Conservation (phyloP, 129 eudicot species). For the Scalesia atractyloides region DNA sequence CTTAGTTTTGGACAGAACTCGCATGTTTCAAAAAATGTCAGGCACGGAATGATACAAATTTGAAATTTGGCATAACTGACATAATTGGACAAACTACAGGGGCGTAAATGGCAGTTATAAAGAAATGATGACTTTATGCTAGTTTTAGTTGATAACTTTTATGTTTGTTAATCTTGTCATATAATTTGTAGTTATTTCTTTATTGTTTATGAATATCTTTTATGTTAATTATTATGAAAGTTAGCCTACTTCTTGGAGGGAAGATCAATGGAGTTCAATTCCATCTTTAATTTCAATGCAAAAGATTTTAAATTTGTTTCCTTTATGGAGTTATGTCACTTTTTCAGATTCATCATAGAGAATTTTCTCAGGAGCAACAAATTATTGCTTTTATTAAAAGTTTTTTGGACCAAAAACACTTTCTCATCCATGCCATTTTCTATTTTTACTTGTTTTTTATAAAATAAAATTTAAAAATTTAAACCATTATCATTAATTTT, state of each 20-base stretch:
- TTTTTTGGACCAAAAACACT: slow-evolving; percentile 35
- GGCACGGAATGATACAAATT: too few relatives aligned
- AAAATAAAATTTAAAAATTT: background rate
- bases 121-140: background rate
- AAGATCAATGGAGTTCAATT: slow-evolving; percentile 17
- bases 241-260: slow-evolving; percentile 24
- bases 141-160: background rate
- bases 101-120: too few relatives aligned
- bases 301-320: slow-evolving; percentile 24
- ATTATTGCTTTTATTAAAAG: slow-evolving; percentile 35
- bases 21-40: too few relatives aligned
- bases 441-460: background rate
- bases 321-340: slow-evolving; percentile 29
- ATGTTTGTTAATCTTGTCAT: slow-evolving; percentile 19
- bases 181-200: background rate
- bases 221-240: slow-evolving; percentile 4
- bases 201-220: slow-evolving; percentile 13
- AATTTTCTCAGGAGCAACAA: slow-evolving; percentile 31
- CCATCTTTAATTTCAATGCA: slow-evolving; percentile 12
- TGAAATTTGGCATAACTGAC: too few relatives aligned
- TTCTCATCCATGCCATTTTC: slow-evolving; percentile 23
- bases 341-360: slow-evolving; percentile 32
- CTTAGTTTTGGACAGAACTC: too few relatives aligned
- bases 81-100: too few relatives aligned
- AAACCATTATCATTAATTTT: background rate